Conservation (phyloP, 305 asterid species). For the Fraxinus latifolia region DNA sequence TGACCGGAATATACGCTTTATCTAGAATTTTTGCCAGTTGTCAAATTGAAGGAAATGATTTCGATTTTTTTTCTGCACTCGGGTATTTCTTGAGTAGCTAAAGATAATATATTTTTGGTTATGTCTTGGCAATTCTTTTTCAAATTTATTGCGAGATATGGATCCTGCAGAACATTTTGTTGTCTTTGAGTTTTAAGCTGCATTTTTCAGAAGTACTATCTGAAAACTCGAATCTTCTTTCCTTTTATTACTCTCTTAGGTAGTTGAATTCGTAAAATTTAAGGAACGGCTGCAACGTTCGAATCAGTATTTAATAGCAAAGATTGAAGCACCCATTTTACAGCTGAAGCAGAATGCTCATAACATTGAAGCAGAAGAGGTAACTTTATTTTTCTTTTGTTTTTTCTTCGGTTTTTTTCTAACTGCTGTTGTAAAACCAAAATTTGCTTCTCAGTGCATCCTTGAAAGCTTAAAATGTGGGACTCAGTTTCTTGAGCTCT, state of each 20-base stretch:
- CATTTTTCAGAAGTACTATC: slow-evolving; percentile 21
- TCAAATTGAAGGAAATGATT: background rate
- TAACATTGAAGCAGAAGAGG: slow-evolving; percentile 80
- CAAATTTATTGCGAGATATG: background rate
- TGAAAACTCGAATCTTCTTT: slow-evolving; percentile 20
- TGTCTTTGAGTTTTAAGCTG: slow-evolving; percentile 2
- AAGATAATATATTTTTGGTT: slow-evolving; percentile 7
- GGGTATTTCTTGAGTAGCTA: background rate
- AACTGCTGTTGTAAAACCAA: slow-evolving; percentile 1
- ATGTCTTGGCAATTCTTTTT: background rate
- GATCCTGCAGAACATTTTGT: background rate
- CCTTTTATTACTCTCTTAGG: slow-evolving; percentile 45
- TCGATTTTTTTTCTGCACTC: background rate
- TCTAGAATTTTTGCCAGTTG: background rate
- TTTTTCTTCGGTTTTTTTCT: slow-evolving; percentile 7
- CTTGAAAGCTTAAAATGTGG: slow-evolving; percentile 68
- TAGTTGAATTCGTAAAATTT: slow-evolving; percentile 88
- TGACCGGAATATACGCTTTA: background rate
- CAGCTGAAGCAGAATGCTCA: slow-evolving; percentile 79
- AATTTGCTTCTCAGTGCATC: slow-evolving; percentile 45
- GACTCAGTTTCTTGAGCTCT: slow-evolving; percentile 64
- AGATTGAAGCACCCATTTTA: slow-evolving; percentile 80
- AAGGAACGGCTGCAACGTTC: slow-evolving; percentile 85
- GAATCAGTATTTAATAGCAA: slow-evolving; percentile 75
- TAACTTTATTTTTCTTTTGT: slow-evolving; percentile 27